Conservation (phyloP, 2,329 filamentous ascomycete species). For the Fusarium hainanense region DNA sequence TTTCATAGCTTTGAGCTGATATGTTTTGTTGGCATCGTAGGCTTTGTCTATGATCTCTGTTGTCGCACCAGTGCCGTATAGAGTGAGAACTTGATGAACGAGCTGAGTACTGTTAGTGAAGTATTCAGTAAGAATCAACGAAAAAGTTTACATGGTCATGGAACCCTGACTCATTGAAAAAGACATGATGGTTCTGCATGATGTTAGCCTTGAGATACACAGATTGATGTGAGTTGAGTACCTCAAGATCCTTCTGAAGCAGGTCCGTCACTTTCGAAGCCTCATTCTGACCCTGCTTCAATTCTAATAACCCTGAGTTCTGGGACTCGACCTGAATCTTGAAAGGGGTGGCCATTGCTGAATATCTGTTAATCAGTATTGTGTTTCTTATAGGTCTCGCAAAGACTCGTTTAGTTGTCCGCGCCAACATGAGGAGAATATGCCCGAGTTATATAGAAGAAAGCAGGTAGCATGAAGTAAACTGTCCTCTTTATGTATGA, state of each 20-base stretch:
- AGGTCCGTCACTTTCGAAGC: slow-evolving; percentile 73
- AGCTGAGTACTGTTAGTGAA: slow-evolving; percentile 57
- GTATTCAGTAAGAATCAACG: neutral
- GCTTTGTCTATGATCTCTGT: slow-evolving; percentile 68
- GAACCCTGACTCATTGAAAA: slow-evolving; percentile 79
- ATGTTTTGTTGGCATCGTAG: slow-evolving; percentile 72
- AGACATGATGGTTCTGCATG: slow-evolving; percentile 72
- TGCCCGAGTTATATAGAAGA: neutral
- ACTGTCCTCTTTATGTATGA: neutral
- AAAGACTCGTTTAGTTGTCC: slow-evolving; percentile 22
- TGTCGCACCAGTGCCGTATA: slow-evolving; percentile 79
- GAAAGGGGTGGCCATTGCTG: slow-evolving; percentile 59
- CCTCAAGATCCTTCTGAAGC: slow-evolving; percentile 79
- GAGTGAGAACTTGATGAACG: slow-evolving; percentile 77
- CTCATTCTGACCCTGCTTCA: slow-evolving; percentile 64
- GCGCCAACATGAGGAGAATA: slow-evolving; percentile 27
- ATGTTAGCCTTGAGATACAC: neutral
- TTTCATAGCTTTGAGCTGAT: slow-evolving; percentile 69
- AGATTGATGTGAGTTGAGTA: slow-evolving; percentile 36
- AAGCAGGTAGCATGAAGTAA: neutral
- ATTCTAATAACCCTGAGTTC: slow-evolving; percentile 62
- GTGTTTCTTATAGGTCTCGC: slow-evolving; percentile 15
- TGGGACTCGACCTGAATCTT: slow-evolving; percentile 60
- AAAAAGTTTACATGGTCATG: slow-evolving; percentile 76
- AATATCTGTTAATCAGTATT: slow-evolving; percentile 1